Evolutionary conservation across 106 monocot genomes (phyloP).

Genomic region (Phalaenopsis equestris): DNA sequence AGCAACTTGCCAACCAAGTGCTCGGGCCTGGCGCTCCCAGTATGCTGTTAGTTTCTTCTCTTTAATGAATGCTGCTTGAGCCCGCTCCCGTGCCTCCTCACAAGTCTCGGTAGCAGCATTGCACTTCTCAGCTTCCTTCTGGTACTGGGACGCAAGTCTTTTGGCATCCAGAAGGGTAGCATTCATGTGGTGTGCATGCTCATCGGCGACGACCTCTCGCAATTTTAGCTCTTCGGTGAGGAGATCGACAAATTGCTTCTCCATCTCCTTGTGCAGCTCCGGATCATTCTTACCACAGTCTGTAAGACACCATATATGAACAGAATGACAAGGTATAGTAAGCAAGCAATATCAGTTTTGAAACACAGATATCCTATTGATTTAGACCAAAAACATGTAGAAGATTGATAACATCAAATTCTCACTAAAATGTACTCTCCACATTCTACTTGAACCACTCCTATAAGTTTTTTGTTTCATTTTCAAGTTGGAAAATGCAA

Average conservation of each 20-base stretch:
- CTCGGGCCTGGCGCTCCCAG: conserved; percentile 75
- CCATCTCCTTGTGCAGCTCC: conserved; percentile 75
- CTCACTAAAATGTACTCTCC: not conserved
- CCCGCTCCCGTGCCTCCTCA: conserved; percentile 68
- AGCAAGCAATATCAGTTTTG: not conserved
- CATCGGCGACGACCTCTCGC: conserved; percentile 54
- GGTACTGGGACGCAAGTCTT: conserved; percentile 74
- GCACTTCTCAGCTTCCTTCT: conserved; percentile 78
- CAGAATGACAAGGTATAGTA: not conserved
- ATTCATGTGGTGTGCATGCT: conserved; percentile 66
- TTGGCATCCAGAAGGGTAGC: conserved; percentile 59
- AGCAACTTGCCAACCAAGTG: conserved; percentile 52
- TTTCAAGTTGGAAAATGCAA: not conserved
- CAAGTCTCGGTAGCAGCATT: conserved; percentile 83
- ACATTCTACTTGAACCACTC: not conserved
- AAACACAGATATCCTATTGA: not conserved
- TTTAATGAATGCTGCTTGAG: conserved; percentile 46
- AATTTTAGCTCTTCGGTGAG: conserved; percentile 73
- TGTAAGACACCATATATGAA: conserved; percentile 9
- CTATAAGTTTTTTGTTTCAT: not conserved
- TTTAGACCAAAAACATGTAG: not conserved
- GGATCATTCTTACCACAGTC: conserved; percentile 85
- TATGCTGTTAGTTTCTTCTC: conserved; percentile 55
- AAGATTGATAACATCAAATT: not conserved
- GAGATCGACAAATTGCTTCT: conserved; percentile 70